Base-by-base conservation (phyloP, 495 filamentous ascomycete species). In the Rusavskia elegans region DNA sequence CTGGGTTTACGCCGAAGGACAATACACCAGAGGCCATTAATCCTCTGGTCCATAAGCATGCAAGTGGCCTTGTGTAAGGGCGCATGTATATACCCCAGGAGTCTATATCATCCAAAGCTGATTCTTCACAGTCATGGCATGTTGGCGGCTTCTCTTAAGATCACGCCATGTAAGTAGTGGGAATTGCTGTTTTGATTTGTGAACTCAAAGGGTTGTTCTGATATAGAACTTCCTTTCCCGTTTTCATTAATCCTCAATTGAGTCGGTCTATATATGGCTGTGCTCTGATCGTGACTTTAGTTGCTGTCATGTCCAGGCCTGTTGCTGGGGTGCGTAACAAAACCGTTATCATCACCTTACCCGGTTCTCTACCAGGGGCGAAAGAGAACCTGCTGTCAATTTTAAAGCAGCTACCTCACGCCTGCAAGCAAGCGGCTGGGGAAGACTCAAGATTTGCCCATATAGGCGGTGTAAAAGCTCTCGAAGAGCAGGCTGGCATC, bases 291-390 rank as follows among this genome's bases (percentile, higher is more conserved):
- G 10, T 16, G 16, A 11, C 20, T 40, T 6, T 55, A 95, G 87
- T 97, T 68, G 93, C 90, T n/a, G 80, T 95, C 70, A 97, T 97
- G 92, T 84, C 92, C 51, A 78, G 92, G 51, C 89, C 92, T 14
- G 85, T 95, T 49, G 93, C 93, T 46, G 92, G 92, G 10, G 82
- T 93, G 11, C 76, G 92, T 30, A 80, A 89, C 55, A 81, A 81
- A 55, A 81, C 88, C 6, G 66, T 99, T 48, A 87, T 99, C 42
- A 68, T 96, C 45, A 97, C 92, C 0, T 72, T 99, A 38, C 92
- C 92, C 0, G 92, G 92, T 23, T 96, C 92, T 2, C 93, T 93
- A 1, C 96, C 95, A 70, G 92, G 89, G n/a, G 92, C 92, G 3
- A 83, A 78, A 60, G 92, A 99, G 68, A 99, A 97, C 61, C 77